phyloP scores from a whole-genome alignment of 2,329 filamentous ascomycete species.

The Parafenestella ontariensis region DNA sequence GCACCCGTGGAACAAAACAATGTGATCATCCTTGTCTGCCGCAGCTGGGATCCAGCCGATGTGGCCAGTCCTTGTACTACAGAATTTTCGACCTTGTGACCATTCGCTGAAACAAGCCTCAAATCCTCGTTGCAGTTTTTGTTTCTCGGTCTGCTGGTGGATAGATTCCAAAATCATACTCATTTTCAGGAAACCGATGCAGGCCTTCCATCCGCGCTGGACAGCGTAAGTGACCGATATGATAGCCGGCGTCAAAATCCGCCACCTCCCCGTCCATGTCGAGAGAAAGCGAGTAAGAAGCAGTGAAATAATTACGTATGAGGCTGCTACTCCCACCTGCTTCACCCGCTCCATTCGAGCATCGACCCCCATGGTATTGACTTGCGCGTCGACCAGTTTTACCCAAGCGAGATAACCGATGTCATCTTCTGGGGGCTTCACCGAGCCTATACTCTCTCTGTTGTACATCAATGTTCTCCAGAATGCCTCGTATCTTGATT shows the following conservation, averaged over 20 bases:
- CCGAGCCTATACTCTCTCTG: background rate
- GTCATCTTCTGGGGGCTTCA: background rate
- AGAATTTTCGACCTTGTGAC: background rate
- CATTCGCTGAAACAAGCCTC: background rate
- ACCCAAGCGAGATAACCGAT: background rate
- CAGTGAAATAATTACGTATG: background rate
- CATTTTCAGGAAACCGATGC: background rate
- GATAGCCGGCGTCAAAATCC: background rate
- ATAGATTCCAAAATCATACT: background rate
- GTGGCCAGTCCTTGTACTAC: background rate
- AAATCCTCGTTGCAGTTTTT: background rate
- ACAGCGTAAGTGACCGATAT: background rate
- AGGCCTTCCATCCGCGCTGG: background rate
- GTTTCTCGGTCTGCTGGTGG: background rate
- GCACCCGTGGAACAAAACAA: background rate
- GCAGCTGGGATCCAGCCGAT: background rate
- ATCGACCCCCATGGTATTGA: background rate
- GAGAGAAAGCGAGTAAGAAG: background rate
- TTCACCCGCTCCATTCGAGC: background rate
- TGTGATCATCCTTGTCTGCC: background rate
- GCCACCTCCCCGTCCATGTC: background rate
- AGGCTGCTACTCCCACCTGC: background rate
- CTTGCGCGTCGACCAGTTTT: background rate
- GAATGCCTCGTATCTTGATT: conserved; percentile 4
- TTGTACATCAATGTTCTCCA: conserved; percentile 11